Evolutionary conservation across 257 asterid genomes (phyloP).

Genomic region (Solanum bukasovii): DNA sequence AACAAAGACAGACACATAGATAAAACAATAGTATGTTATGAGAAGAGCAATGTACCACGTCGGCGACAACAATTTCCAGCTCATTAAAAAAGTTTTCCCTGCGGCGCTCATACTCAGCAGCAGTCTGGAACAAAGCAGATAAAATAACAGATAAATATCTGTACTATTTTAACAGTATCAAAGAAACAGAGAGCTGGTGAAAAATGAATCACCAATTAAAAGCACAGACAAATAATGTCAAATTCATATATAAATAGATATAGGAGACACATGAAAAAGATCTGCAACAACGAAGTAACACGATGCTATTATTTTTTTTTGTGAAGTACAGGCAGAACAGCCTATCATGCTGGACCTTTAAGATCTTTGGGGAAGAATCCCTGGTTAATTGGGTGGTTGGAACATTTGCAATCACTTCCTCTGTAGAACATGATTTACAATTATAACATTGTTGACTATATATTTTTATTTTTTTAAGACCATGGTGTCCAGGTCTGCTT

Average conservation of each 20-base stretch:
- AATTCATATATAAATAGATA: background rate
- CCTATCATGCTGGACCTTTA: background rate
- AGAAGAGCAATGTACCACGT: conserved; percentile 54
- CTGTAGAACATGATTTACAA: background rate
- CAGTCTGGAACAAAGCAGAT: conserved; percentile 41
- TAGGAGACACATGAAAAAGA: background rate
- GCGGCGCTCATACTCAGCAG: conserved; percentile 77
- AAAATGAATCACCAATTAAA: background rate
- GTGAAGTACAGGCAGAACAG: background rate
- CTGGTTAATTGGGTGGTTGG: background rate
- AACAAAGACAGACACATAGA: background rate
- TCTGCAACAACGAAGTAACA: background rate
- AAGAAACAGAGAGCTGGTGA: background rate
- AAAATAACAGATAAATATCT: background rate
- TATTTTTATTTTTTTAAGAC: background rate
- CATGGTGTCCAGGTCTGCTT: background rate
- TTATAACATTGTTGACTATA: background rate
- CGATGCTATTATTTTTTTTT: background rate
- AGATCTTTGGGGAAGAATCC: background rate
- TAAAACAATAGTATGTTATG: background rate
- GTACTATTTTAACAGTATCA: background rate
- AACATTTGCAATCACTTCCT: background rate
- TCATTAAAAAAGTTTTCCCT: conserved; percentile 85
- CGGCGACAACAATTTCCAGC: conserved; percentile 79
- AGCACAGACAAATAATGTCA: background rate